Percentiles rank a stretch among this genome's conserved stretches.
phyloP scores from a whole-genome alignment of 2,329 filamentous ascomycete genomes.

The Raffaelea arxii region DNA sequence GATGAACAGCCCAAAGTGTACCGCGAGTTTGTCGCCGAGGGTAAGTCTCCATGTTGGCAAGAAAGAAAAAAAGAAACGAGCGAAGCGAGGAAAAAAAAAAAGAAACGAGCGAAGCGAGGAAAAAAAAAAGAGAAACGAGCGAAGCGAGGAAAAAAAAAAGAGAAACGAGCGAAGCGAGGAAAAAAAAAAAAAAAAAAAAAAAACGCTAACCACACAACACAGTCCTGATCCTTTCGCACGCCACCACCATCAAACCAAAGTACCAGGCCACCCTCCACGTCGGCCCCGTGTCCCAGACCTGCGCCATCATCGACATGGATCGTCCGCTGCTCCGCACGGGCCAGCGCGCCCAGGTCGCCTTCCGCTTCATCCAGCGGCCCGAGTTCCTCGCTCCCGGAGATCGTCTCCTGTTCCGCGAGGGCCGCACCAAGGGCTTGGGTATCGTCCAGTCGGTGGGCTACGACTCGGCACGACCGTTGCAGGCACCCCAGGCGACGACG shows the following conservation, averaged over 20 bases:
- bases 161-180: no score
- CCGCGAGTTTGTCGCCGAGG: slow-evolving; percentile 69
- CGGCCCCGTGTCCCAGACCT: slow-evolving; percentile 89
- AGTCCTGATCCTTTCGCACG: slow-evolving; percentile 91
- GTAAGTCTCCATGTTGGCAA: slow-evolving; percentile 30
- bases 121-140: no score
- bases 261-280: slow-evolving; percentile 99
- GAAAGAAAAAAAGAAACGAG: no score
- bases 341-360: slow-evolving; percentile 87
- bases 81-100: no score
- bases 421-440: slow-evolving; percentile 85
- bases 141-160: no score
- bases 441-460: slow-evolving; percentile 92
- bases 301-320: slow-evolving; percentile 94
- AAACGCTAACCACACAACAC: not conserved
- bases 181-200: no score
- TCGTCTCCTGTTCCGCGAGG: slow-evolving; percentile 84
- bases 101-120: no score
- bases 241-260: slow-evolving; percentile 91
- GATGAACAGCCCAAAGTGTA: slow-evolving; percentile 64
- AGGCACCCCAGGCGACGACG: no score
- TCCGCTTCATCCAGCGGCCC: slow-evolving; percentile 86
- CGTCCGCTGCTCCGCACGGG: slow-evolving; percentile 91
- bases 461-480: slow-evolving; percentile 34
- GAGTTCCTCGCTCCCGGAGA: slow-evolving; percentile 88